Conservation (phyloP, 2,329 filamentous ascomycete genomes). For the Diaporthe helianthi region DNA sequence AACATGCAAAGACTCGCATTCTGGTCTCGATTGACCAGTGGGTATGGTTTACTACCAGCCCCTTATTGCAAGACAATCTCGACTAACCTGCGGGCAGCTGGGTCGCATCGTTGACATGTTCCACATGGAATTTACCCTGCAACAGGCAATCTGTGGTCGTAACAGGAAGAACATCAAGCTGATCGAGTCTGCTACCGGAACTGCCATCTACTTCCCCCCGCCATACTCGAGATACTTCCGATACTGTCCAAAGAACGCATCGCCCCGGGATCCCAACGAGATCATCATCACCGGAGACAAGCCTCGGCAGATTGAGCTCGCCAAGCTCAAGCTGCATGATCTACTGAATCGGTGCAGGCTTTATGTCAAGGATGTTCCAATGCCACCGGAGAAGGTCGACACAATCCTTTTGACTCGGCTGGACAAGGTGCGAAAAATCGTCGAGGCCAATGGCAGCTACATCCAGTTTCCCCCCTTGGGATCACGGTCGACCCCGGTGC, state of each 20-base stretch:
- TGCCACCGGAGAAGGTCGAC: slow-evolving; percentile 92
- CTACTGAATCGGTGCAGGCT: slow-evolving; percentile 81
- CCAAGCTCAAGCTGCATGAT: slow-evolving; percentile 91
- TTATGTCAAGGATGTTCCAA: slow-evolving; percentile 89
- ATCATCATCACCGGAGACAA: slow-evolving; percentile 95
- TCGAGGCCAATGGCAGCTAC: slow-evolving; percentile 94
- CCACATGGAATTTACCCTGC: slow-evolving; percentile 84
- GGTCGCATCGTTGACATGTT: slow-evolving; percentile 78
- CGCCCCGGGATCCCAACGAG: slow-evolving; percentile 82
- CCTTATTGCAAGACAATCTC: neutral
- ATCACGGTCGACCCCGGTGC: slow-evolving; percentile 81
- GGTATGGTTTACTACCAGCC: slow-evolving; percentile 58
- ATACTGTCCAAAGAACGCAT: slow-evolving; percentile 84
- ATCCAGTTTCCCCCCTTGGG: slow-evolving; percentile 90
- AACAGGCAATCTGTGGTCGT: slow-evolving; percentile 90
- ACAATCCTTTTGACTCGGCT: slow-evolving; percentile 88
- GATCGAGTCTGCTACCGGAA: slow-evolving; percentile 94
- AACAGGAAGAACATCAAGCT: slow-evolving; percentile 97
- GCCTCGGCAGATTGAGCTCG: slow-evolving; percentile 81
- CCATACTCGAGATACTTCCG: slow-evolving; percentile 91
- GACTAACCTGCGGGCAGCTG: slow-evolving; percentile 60
- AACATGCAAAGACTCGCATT: slow-evolving; percentile 95
- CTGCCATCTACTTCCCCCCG: slow-evolving; percentile 97
- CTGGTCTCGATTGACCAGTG: slow-evolving; percentile 97
- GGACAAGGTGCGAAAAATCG: slow-evolving; percentile 97